A percentile compares a stretch with the other conserved stretches of the same genome.
Conservation (phyloP, 371 early-diverging fungal genomes). For the Mortierella sp. region DNA sequence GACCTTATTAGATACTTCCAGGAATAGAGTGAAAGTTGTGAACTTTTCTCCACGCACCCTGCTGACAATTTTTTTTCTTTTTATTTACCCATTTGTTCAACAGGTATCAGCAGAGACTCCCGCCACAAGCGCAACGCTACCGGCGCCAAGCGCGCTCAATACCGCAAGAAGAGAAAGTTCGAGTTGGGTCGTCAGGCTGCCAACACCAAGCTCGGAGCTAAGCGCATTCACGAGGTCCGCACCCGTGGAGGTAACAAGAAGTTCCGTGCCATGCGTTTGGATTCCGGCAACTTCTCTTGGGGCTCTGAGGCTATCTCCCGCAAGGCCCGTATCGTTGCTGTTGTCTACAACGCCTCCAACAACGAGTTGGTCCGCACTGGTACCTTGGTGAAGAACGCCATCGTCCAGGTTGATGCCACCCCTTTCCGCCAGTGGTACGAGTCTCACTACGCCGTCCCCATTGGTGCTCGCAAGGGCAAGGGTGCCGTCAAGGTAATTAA, state of each 20-base stretch:
- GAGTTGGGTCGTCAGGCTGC: constrained; percentile 98
- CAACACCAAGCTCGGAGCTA: constrained; percentile 97
- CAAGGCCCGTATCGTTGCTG: constrained; percentile 97
- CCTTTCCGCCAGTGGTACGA: constrained; percentile 99
- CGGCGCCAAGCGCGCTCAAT: constrained; percentile 98
- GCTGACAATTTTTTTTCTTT: constrained; percentile 5
- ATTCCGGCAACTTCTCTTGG: constrained; percentile 98
- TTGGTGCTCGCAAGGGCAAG: constrained; percentile 93
- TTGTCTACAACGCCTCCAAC: constrained; percentile 99
- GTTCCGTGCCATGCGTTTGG: constrained; percentile 84
- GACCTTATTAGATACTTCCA: background rate
- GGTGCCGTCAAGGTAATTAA: constrained; percentile 60
- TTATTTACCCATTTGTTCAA: background rate
- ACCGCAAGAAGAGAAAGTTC: constrained; percentile 99
- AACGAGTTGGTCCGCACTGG: constrained; percentile 99
- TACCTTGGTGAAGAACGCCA: constrained; percentile 99
- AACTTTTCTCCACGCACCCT: background rate
- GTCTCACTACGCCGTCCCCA: constrained; percentile 91
- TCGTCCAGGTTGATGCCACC: constrained; percentile 99
- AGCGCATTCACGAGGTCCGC: constrained; percentile 95
- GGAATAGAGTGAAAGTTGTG: background rate
- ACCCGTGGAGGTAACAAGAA: constrained; percentile 19
- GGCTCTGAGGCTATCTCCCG: constrained; percentile 95
- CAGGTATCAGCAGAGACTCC: constrained; percentile 97
- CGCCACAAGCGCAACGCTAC: constrained; percentile 98